Evolutionary conservation across 164 flowering plant species (phyloP), one percentile per base, ranked within the genome.

Genomic region (Dillenia suffruticosa): DNA sequence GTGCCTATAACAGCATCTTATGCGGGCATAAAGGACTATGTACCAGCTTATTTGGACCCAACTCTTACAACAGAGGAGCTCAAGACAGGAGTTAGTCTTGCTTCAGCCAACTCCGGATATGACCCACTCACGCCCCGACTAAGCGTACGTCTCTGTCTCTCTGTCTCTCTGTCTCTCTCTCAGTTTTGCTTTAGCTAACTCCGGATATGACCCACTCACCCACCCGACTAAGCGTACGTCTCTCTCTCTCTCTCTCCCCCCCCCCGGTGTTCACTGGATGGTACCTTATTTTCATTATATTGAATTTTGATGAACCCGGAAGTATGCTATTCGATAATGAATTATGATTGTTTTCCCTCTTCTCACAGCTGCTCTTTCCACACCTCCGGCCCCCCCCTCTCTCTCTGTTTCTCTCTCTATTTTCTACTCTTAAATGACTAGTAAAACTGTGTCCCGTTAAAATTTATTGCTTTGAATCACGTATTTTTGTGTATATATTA

Each of bases 121-220:
- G 96, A 91, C 58, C 81, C 82, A 5, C 77, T 82, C 9, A 82
- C 89, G 0, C 61, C 89, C 1, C 8, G 11, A 57, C 10, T 78
- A 32, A 55, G 64, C 56, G 84, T 81, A 44, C 9, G 26, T 69
- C 62, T 63, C 58, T 60, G 16, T 51, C 22, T 52, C 47, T 57
- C 15, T 58, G 16, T 54, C n/a, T 15, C 49, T 62, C 44, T 54
- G 17, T 54, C 32, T 57, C 44, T 47, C 9, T 58, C 13, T 86
- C 15, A 84, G 90, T 61, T 92, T 92, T 53, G 96, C 97, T 15
- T 92, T 94, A 0, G 97, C 88, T 8, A 87, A 78, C 12, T 61
- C 89, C 4, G 97, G 97, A 16, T 84, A 57, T 51, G 96, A 91
- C 58, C 81, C 82, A 5, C 77, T 82, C 9, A 82, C 89, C 1